Evolutionary conservation across 2,329 filamentous ascomycete species (phyloP), one percentile per base, ranked within the genome.

Genomic region (Fusarium transvaalense): DNA sequence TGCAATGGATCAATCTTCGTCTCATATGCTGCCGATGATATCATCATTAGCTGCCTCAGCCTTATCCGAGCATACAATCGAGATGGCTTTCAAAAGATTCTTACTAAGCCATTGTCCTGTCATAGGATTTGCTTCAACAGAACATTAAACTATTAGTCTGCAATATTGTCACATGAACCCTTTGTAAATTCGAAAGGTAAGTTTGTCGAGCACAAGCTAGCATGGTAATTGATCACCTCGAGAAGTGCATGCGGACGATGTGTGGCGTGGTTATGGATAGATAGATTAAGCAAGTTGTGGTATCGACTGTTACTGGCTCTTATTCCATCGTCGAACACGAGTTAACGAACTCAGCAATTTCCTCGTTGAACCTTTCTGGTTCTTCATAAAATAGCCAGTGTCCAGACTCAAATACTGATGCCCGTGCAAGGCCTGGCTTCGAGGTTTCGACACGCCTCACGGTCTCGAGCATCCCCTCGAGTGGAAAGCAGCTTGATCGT

Each of bases 381-480:
- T 75, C 73, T 47, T 75, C 73, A 23, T 74, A 75, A 42, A 75
- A 75, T 6, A 75, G 39, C 73, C 73, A 75, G 47, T 75, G 73
- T 13, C 73, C 73, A 21, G 71, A 72, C 10, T 73, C 68, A 37
- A 73, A 75, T 10, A 75, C 52, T 6, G 68, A 73, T 27, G 61
- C 64, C 38, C 42, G 70, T 29, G 68, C 69, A 23, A 75, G 56
- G 10, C 68, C 71, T 14, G 68, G 64, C 15, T 34, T 58, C 17
- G 48, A 61, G 42, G 60, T 69, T 51, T 73, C 64, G n/a, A 74
- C 54, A 17, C 71, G 66, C 38, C 54, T 66, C 39, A 69, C 71
- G 14, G 65, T 75, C 66, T 75, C 73, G 7, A 75, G 57, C 66
- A 75, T 73, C 14, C 73, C 73, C 42, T 75, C 66, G 10, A 75